A percentile compares a stretch with the other conserved stretches of the same genome.
phyloP scores from a whole-genome alignment of 2,329 filamentous ascomycete species.

The Talaromyces sp. region DNA sequence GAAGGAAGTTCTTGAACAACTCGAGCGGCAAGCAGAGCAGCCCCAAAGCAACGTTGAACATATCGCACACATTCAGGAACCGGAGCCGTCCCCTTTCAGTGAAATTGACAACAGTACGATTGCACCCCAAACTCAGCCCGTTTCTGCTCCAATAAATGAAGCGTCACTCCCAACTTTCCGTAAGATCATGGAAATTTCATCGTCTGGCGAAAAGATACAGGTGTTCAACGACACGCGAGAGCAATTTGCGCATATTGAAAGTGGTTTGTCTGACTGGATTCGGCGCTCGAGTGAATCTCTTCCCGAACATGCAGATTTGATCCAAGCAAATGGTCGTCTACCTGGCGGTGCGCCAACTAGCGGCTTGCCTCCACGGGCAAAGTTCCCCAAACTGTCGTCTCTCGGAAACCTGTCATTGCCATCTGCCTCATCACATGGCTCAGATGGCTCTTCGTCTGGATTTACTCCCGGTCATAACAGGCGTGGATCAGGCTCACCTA shows the following conservation, averaged over 20 bases:
- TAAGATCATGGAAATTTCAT: conserved; percentile 70
- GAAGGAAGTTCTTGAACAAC: conserved; percentile 1
- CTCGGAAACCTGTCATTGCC: conserved; percentile 28
- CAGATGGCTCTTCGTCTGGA: conserved; percentile 29
- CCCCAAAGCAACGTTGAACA: conserved; percentile 16
- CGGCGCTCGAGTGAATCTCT: conserved; percentile 47
- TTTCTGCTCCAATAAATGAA: conserved; percentile 23
- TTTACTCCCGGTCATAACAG: conserved; percentile 30
- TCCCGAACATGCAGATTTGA: conserved; percentile 52
- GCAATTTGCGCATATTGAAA: conserved; percentile 68
- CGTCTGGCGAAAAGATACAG: conserved; percentile 64
- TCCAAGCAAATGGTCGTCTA: conserved; percentile 34
- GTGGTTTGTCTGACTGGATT: conserved; percentile 66
- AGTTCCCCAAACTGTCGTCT: conserved; percentile 42
- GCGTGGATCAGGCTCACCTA: conserved; percentile 35
- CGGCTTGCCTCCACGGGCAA: conserved; percentile 31
- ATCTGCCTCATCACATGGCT: conserved; percentile 24
- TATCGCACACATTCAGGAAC: conserved; percentile 9
- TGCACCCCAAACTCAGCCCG: neutral
- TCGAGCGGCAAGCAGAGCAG: conserved; percentile 6
- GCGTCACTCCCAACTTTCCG: conserved; percentile 60
- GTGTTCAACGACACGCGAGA: conserved; percentile 70
- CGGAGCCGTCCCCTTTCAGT: conserved; percentile 14
- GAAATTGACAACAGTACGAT: neutral
- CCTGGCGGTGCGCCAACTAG: conserved; percentile 28